These are phyloP conservation scores for Scedosporium aurantiacum DNA, from an alignment of 2,329 filamentous ascomycete genomes.

Conservation along the genomic window DNA sequence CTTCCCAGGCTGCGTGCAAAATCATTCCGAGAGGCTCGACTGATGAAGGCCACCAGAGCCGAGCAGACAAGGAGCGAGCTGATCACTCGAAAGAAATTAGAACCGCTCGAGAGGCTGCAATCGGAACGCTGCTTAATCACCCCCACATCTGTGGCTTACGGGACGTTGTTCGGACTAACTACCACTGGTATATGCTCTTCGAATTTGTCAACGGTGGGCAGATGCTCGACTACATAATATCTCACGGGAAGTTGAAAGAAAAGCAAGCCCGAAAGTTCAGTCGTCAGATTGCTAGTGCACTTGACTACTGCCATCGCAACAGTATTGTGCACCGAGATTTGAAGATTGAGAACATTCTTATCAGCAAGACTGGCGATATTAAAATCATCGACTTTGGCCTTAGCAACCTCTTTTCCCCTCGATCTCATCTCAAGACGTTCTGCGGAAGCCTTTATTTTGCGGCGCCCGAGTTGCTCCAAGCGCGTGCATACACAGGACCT, in stretches of 20 bases:
- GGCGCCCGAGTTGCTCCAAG: conserved; percentile 86
- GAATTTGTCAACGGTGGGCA: conserved; percentile 98
- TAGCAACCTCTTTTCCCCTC: conserved; percentile 88
- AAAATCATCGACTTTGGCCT: conserved; percentile 99
- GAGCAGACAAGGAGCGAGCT: conserved; percentile 71
- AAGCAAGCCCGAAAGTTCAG: conserved; percentile 97
- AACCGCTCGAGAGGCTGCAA: conserved; percentile 89
- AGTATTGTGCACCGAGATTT: conserved; percentile 95
- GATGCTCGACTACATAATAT: conserved; percentile 99
- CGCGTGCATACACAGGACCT: conserved; percentile 86
- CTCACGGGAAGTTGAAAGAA: conserved; percentile 92
- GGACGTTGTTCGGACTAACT: conserved; percentile 89
- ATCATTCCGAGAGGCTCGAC: conserved; percentile 86
- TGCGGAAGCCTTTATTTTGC: conserved; percentile 97
- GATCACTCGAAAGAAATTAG: conserved; percentile 95
- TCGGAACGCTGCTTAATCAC: conserved; percentile 87
- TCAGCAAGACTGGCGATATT: conserved; percentile 97
- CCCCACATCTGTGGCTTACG: conserved; percentile 94
- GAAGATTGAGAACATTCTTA: conserved; percentile 98
- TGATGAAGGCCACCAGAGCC: conserved; percentile 66
- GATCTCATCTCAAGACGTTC: conserved; percentile 82
- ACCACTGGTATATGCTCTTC: conserved; percentile 99
- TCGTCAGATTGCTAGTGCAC: conserved; percentile 87
- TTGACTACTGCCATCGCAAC: conserved; percentile 96
- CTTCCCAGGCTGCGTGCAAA: conserved; percentile 78